Evolutionary conservation across 495 filamentous ascomycete species (phyloP).

Genomic region (Hyaloscypha hepaticicola): DNA sequence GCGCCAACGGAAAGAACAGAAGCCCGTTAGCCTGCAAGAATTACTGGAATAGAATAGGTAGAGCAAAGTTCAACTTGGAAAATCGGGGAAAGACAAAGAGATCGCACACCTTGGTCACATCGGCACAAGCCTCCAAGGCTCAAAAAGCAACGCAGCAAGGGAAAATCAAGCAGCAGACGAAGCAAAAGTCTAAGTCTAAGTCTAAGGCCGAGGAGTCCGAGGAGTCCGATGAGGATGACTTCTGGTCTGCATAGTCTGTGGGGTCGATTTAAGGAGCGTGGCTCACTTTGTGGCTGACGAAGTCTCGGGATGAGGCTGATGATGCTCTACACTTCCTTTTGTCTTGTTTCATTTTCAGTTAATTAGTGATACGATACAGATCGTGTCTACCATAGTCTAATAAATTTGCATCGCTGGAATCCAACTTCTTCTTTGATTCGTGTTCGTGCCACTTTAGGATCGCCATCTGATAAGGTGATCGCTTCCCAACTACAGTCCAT

Average conservation of each 20-base stretch:
- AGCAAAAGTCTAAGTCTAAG: neutral
- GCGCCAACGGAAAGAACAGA: neutral
- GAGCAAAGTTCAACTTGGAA: neutral
- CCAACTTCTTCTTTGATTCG: neutral
- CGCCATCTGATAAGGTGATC: neutral
- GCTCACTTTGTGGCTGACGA: no score
- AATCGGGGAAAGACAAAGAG: conserved; percentile 7
- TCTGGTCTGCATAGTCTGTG: neutral
- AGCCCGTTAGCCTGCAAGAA: conserved; percentile 8
- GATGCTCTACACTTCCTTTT: neutral
- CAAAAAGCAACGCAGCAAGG: neutral
- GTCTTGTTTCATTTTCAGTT: neutral
- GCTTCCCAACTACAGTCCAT: no score
- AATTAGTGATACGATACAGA: neutral
- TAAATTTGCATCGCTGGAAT: neutral
- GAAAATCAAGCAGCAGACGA: neutral
- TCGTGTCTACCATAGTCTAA: no score
- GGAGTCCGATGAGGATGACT: neutral
- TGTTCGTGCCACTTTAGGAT: neutral
- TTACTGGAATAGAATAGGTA: conserved; percentile 16
- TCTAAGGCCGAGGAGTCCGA: neutral
- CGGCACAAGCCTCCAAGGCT: neutral
- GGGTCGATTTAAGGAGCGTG: no score
- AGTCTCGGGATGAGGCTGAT: neutral
- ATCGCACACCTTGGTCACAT: neutral